Evolutionary conservation across 2,329 filamentous ascomycete genomes (phyloP).

Genomic region (Orbilia brochopaga): DNA sequence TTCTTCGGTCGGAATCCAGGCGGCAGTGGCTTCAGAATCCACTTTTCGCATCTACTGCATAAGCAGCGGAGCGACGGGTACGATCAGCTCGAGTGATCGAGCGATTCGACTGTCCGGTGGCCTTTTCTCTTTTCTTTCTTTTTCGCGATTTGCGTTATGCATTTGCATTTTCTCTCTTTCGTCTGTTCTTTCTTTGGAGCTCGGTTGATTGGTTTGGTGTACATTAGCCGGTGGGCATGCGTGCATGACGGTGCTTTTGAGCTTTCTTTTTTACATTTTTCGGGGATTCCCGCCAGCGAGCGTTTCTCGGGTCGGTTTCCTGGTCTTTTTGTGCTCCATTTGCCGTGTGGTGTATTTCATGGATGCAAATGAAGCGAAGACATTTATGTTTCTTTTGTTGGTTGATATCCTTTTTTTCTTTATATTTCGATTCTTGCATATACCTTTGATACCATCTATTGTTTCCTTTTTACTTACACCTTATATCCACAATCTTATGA

Average conservation of each 20-base stretch:
- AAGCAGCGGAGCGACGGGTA: constrained; percentile 47
- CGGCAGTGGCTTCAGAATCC: constrained; percentile 39
- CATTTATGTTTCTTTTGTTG: constrained; percentile 1
- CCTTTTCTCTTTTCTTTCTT: background rate
- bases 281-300: background rate
- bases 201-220: background rate
- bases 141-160: background rate
- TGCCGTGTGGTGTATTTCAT: background rate
- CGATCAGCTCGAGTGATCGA: constrained; percentile 34
- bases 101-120: background rate
- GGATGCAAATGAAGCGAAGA: background rate
- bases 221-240: background rate
- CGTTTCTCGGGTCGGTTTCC: background rate
- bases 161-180: background rate
- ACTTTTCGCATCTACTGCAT: constrained; percentile 44
- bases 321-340: background rate
- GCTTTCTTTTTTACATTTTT: background rate
- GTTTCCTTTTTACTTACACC: background rate
- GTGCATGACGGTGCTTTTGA: background rate
- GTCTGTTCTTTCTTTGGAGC: background rate
- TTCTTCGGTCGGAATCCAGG: constrained; percentile 43
- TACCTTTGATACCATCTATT: background rate
- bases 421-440: background rate
- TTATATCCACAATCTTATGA: background rate
- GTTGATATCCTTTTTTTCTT: background rate